Conservation (phyloP, 805 yeast species). For the Candida caryicola region DNA sequence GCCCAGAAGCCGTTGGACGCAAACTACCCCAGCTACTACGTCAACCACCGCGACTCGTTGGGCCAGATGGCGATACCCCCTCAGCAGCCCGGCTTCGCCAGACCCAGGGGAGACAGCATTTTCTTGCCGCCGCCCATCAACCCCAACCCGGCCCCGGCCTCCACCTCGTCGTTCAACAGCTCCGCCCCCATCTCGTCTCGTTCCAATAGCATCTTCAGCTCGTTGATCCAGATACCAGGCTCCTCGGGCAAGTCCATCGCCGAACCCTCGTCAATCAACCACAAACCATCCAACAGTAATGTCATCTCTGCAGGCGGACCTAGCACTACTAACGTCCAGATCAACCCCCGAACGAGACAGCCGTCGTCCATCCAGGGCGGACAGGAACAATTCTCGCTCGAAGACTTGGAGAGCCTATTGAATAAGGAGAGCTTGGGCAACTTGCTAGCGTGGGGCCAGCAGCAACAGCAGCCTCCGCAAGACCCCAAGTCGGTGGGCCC, state of each 20-base stretch:
- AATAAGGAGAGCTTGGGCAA: slow-evolving; percentile 34
- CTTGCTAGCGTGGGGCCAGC: slow-evolving; percentile 28
- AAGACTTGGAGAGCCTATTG: slow-evolving; percentile 32
- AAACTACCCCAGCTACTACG: slow-evolving; percentile 8
- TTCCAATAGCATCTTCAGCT: slow-evolving; percentile 39
- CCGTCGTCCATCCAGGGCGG: slow-evolving; percentile 16
- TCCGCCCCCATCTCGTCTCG: slow-evolving; percentile 13
- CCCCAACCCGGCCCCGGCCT: slow-evolving; percentile 11
- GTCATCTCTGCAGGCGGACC: slow-evolving; percentile 8
- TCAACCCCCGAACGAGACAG: slow-evolving; percentile 15
- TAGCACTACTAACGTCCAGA: slow-evolving; percentile 8
- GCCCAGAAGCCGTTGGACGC: slow-evolving; percentile 5
- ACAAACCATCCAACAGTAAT: slow-evolving; percentile 3
- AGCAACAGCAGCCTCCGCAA: slow-evolving; percentile 10
- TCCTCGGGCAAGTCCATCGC: slow-evolving; percentile 33
- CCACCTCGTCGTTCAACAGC: slow-evolving; percentile 8
- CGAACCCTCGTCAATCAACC: slow-evolving; percentile 12
- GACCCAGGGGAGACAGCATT: slow-evolving; percentile 39
- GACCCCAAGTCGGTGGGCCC: slow-evolving; percentile 12
- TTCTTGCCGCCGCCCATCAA: slow-evolving; percentile 37
- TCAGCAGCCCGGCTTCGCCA: slow-evolving; percentile 3
- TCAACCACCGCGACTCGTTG: slow-evolving; percentile 5
- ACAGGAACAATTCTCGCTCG: slow-evolving; percentile 22
- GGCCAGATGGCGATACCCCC: not conserved
- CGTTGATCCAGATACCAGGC: slow-evolving; percentile 38